Evolutionary conservation across 2,329 filamentous ascomycete genomes (phyloP), one percentile per base, ranked within the genome.

Genomic region (Neofusicoccum sp.): DNA sequence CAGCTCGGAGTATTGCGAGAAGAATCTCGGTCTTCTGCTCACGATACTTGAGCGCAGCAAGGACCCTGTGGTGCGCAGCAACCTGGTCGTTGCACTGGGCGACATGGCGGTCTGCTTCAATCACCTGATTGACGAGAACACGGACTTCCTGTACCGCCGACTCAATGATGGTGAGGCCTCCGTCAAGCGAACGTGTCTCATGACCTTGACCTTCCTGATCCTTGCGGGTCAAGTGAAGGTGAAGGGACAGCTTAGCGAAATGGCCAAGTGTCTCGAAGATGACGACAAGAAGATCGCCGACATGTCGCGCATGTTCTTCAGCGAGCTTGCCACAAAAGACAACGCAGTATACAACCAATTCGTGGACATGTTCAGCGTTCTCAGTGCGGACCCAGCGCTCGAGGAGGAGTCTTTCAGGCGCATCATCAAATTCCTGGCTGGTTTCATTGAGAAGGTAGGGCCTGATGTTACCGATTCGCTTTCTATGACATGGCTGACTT

Each of bases 21-120:
- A 86, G 44, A 96, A 99, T 72, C 84, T 99, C 11, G 91, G 92
- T 5, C 88, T 99, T 3, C 88, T 99, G 64, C 97, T 99, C 77
- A 98, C 94, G 14, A 98, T 99, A 71, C 93, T 99, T 83, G 95
- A 99, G 79, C 89, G 93, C 34, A 97, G 93, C 1, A 87, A 92
- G 36, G 92, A 97, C 71, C 90, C 96, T 1, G 96, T 93, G 16
- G 94, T 96, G 43, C 89, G 95, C 58, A 96, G 92, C 70, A 99
- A 99, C 73, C 92, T 96, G 8, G 96, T 99, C 16, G 96, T 99
- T 69, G 94, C 95, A 0, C 87, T 99, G 0, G 95, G 95, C 43
- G 95, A 99, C 74, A 99, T 99, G 95, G 96, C 96, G 0, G 95
- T 99, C 28, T 97, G 93, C 84, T 99, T 99, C 84, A 99, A 99